Conservation (phyloP, 2,329 filamentous ascomycete genomes). For the Aspergillus ibericus region DNA sequence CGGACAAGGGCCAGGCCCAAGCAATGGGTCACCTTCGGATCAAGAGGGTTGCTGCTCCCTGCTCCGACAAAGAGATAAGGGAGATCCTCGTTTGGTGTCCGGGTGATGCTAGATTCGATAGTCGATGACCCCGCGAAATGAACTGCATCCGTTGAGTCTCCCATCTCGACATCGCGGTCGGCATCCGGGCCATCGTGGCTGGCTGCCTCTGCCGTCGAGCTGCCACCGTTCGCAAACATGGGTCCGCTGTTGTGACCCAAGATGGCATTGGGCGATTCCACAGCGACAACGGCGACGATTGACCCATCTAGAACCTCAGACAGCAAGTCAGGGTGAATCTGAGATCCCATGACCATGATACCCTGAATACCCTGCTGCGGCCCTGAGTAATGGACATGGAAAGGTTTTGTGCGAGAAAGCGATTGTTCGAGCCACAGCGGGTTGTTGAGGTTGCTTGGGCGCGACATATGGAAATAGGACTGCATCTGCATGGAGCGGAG, state of each 20-base stretch:
- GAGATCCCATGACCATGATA: conserved; percentile 54
- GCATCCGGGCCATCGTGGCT: neutral
- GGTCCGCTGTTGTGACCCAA: conserved; percentile 12
- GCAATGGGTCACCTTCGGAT: conserved; percentile 50
- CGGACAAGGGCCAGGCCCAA: conserved; percentile 53
- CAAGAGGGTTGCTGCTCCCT: conserved; percentile 44
- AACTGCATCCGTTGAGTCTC: neutral
- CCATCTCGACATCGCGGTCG: conserved; percentile 17
- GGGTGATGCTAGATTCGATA: conserved; percentile 32
- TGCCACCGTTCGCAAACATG: neutral
- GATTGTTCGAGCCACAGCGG: conserved; percentile 49
- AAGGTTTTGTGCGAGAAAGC: conserved; percentile 48
- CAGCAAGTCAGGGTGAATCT: conserved; percentile 49
- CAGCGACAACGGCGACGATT: conserved; percentile 54
- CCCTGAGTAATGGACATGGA: conserved; percentile 52
- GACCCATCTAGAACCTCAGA: conserved; percentile 54
- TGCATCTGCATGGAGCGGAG: conserved; percentile 60
- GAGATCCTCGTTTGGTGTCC: conserved; percentile 46
- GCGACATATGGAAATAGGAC: conserved; percentile 58
- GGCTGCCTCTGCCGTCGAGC: too few relatives aligned
- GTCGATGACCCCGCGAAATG: neutral
- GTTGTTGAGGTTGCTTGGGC: conserved; percentile 26
- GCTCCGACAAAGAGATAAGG: conserved; percentile 52
- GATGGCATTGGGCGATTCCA: conserved; percentile 44
- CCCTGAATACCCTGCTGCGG: conserved; percentile 48